A percentile compares a stretch with the other conserved stretches of the same genome.
Evolutionary conservation across 2,329 filamentous ascomycete species (phyloP).

Genomic region (Beauveria asiatica): DNA sequence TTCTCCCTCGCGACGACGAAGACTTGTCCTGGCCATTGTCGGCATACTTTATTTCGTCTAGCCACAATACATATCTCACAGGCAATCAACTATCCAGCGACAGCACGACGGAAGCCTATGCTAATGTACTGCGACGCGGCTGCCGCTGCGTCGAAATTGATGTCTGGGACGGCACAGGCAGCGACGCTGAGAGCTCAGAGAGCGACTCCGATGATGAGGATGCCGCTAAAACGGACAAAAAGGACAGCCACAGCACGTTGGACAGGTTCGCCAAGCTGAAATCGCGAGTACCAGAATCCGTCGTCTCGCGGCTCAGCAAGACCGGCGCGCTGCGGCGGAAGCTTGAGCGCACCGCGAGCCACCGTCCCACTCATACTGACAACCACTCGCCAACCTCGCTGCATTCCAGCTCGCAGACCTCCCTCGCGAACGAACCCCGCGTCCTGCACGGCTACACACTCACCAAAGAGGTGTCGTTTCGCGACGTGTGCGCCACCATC

Average conservation of each 20-base stretch:
- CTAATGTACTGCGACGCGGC: conserved; percentile 70
- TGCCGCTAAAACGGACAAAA: conserved; percentile 42
- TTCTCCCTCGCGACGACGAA: conserved; percentile 30
- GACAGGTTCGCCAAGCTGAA: conserved; percentile 57
- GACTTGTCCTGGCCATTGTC: conserved; percentile 70
- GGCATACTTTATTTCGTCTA: conserved; percentile 90
- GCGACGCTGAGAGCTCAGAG: conserved; percentile 55
- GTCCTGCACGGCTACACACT: conserved; percentile 86
- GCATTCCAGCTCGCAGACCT: conserved; percentile 12
- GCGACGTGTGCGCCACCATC: conserved; percentile 75
- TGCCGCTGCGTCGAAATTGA: conserved; percentile 92
- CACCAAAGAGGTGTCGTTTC: conserved; percentile 80
- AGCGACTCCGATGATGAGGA: conserved; percentile 30
- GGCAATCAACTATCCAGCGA: conserved; percentile 82
- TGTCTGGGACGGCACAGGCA: conserved; percentile 86
- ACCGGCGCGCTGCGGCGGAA: conserved; percentile 37
- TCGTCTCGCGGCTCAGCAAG: conserved; percentile 39
- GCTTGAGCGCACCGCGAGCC: conserved; percentile 26
- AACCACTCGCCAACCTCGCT: not conserved
- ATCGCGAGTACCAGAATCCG: conserved; percentile 40
- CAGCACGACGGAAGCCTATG: conserved; percentile 83
- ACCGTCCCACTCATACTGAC: conserved; percentile 15
- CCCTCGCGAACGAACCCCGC: conserved; percentile 53
- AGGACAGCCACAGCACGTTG: conserved; percentile 54
- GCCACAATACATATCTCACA: conserved; percentile 89